These are phyloP conservation scores for Nakazawaea anatomiae DNA, from an alignment of 805 yeast species.

Conservation along the genomic window DNA sequence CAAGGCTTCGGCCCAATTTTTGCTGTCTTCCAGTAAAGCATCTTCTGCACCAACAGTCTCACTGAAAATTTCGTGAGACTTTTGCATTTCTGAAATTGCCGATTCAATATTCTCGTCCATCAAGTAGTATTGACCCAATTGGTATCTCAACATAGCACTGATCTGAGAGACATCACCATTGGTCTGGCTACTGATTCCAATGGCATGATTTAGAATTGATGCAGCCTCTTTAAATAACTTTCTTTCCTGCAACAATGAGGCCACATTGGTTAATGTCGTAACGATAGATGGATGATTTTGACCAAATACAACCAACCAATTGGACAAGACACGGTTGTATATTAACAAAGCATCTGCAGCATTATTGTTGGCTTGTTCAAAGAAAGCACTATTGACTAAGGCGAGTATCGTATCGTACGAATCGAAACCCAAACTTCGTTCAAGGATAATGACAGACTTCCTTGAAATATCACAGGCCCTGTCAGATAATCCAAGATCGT, in stretches of 20 bases:
- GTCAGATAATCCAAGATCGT: constrained; percentile 47
- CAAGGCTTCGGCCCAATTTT: constrained; percentile 57
- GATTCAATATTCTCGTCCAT: constrained; percentile 43
- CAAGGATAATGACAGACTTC: constrained; percentile 66
- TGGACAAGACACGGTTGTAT: constrained; percentile 51
- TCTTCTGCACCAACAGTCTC: constrained; percentile 63
- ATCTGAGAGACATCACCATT: constrained; percentile 58
- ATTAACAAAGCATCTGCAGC: constrained; percentile 56
- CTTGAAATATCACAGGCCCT: constrained; percentile 64
- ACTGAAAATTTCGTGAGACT: constrained; percentile 53
- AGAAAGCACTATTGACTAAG: constrained; percentile 66
- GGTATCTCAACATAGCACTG: constrained; percentile 62
- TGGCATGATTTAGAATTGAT: constrained; percentile 46
- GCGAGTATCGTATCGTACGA: constrained; percentile 69
- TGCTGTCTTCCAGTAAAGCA: constrained; percentile 59
- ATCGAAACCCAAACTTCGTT: constrained; percentile 78
- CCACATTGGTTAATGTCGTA: constrained; percentile 57
- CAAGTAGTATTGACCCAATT: constrained; percentile 59
- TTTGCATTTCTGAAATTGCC: constrained; percentile 50
- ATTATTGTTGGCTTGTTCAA: constrained; percentile 58
- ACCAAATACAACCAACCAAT: constrained; percentile 55
- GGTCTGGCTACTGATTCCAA: constrained; percentile 40
- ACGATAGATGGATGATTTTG: constrained; percentile 65
- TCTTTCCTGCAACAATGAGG: constrained; percentile 49
- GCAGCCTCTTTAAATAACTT: constrained; percentile 43